Evolutionary conservation across 805 yeast genomes (phyloP).

Genomic region (Lachancea sp.): DNA sequence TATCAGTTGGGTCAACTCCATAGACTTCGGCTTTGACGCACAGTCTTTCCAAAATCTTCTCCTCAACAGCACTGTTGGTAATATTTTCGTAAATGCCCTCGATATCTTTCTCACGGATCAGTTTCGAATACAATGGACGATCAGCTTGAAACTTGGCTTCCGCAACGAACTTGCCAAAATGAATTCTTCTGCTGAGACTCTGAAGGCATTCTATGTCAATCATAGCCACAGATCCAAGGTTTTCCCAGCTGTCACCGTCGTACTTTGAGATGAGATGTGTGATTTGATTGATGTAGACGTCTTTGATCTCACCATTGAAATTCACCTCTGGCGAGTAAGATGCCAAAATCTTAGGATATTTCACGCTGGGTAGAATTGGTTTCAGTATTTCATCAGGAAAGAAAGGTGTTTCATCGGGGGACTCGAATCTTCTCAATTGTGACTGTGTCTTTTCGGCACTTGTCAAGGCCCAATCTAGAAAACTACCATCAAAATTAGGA

Average conservation of each 20-base stretch:
- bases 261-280: slow-evolving; percentile 67
- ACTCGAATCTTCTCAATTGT: slow-evolving; percentile 81
- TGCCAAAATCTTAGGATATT: slow-evolving; percentile 76
- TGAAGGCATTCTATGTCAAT: slow-evolving; percentile 85
- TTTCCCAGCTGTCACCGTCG: slow-evolving; percentile 71
- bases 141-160: slow-evolving; percentile 83
- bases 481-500: slow-evolving; percentile 69
- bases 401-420: slow-evolving; percentile 92
- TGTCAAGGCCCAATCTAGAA: slow-evolving; percentile 77
- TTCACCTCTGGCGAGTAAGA: slow-evolving; percentile 66
- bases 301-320: slow-evolving; percentile 63
- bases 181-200: slow-evolving; percentile 84
- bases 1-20: slow-evolving; percentile 81
- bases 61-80: slow-evolving; percentile 84
- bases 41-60: slow-evolving; percentile 70
- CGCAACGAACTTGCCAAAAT: slow-evolving; percentile 96
- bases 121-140: slow-evolving; percentile 50
- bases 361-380: slow-evolving; percentile 72
- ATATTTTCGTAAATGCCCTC: slow-evolving; percentile 73
- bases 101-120: slow-evolving; percentile 61
- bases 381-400: slow-evolving; percentile 59
- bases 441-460: slow-evolving; percentile 72
- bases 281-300: slow-evolving; percentile 63
- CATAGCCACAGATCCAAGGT: slow-evolving; percentile 78
- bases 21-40: slow-evolving; percentile 76